A percentile compares a stretch with the other conserved stretches of the same genome.
phyloP scores from a whole-genome alignment of 208 protist species.

The Angomonas ambiguus region DNA sequence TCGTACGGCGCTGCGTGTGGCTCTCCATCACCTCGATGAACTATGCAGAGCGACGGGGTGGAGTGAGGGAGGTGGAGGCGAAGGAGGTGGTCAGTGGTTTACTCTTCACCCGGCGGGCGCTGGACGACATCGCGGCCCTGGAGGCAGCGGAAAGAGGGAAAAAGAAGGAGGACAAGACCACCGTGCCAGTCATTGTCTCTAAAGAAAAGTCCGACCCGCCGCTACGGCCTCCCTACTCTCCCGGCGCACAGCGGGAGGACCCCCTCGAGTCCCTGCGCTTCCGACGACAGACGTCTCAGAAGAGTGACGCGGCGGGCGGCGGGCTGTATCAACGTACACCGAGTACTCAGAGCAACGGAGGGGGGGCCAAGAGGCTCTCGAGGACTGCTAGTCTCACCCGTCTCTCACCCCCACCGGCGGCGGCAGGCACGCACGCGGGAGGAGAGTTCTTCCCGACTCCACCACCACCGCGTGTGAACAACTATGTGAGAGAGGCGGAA shows the following conservation, averaged over 20 bases:
- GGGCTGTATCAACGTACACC: not conserved
- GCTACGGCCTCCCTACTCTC: too few relatives aligned
- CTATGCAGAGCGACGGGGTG: conserved; percentile 20
- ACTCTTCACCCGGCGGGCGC: conserved; percentile 33
- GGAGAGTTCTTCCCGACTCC: not conserved
- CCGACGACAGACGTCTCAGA: not conserved
- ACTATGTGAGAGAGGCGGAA: not conserved
- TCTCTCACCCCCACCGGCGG: not conserved
- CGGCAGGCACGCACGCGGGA: not conserved
- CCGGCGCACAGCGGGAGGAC: too few relatives aligned
- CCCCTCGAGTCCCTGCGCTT: not conserved
- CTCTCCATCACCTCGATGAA: conserved; percentile 41
- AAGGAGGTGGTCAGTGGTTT: conserved; percentile 52
- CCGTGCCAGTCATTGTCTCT: too few relatives aligned
- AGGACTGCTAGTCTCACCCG: not conserved
- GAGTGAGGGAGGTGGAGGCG: conserved; percentile 32
- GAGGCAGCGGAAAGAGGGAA: conserved; percentile 13
- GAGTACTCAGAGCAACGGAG: not conserved
- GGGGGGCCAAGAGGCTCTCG: not conserved
- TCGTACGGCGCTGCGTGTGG: conserved; percentile 29
- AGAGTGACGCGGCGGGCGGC: not conserved
- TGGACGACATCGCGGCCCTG: conserved; percentile 27
- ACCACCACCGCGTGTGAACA: not conserved
- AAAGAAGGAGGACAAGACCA: too few relatives aligned
- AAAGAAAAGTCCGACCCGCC: too few relatives aligned